A percentile compares a stretch with the other conserved stretches of the same genome.
Conservation (phyloP, 2,329 filamentous ascomycete genomes). For the Beauveria australis region DNA sequence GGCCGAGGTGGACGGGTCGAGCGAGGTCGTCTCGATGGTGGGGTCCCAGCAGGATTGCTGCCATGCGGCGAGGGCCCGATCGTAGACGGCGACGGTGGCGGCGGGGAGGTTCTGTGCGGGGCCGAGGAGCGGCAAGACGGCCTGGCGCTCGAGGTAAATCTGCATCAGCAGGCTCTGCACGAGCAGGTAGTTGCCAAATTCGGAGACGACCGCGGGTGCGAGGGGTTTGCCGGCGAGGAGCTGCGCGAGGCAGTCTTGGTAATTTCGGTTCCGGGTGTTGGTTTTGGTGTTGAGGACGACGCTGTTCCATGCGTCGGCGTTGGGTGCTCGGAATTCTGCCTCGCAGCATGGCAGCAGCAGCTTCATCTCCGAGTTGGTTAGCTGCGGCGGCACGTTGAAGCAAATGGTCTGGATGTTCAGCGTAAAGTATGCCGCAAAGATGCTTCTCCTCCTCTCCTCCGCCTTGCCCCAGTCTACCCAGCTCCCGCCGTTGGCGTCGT, state of each 20-base stretch:
- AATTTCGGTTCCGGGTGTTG: not conserved
- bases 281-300: not conserved
- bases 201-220: slow-evolving; percentile 27
- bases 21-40: slow-evolving; percentile 39
- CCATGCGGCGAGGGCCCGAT: slow-evolving; percentile 37
- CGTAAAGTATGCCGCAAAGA: slow-evolving; percentile 40
- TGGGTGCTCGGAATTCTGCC: not conserved
- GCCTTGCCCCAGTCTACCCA: slow-evolving; percentile 43
- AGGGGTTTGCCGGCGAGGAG: slow-evolving; percentile 19
- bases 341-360: not conserved
- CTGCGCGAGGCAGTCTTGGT: not conserved
- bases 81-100: slow-evolving; percentile 5
- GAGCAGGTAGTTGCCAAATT: slow-evolving; percentile 45
- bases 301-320: not conserved
- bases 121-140: not conserved
- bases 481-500: not conserved
- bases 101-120: slow-evolving; percentile 3
- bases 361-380: slow-evolving; percentile 31
- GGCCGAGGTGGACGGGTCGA: slow-evolving; percentile 41
- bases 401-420: slow-evolving; percentile 54
- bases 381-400: slow-evolving; percentile 51
- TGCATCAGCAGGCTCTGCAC: slow-evolving; percentile 47
- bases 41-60: slow-evolving; percentile 41
- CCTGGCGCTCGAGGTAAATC: slow-evolving; percentile 38
- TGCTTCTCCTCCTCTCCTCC: not conserved